phyloP scores from a whole-genome alignment of 495 filamentous ascomycete genomes.

The Penicillium angulare region DNA sequence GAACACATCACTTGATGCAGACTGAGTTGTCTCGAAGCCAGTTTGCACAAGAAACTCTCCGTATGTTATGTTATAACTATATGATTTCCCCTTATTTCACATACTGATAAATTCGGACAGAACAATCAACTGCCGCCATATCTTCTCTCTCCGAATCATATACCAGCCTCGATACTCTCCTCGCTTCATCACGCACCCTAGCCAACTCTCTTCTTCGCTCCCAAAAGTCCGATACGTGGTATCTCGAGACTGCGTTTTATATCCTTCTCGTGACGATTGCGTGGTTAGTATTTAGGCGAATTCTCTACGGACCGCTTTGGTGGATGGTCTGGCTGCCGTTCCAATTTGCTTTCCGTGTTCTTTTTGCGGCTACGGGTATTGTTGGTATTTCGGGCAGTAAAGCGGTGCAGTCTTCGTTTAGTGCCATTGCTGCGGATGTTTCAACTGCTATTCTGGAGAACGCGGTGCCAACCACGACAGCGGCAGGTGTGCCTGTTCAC shows the following conservation, averaged over 20 bases:
- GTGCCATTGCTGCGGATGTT: slow-evolving; percentile 8
- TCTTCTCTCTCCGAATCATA: slow-evolving; percentile 77
- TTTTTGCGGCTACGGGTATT: slow-evolving; percentile 42
- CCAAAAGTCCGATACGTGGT: slow-evolving; percentile 96
- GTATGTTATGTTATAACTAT: slow-evolving; percentile 22
- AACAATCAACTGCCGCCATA: slow-evolving; percentile 77
- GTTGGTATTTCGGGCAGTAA: slow-evolving; percentile 35
- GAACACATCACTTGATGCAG: slow-evolving; percentile 83
- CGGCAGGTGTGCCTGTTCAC: slow-evolving; percentile 10
- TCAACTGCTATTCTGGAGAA: slow-evolving; percentile 15
- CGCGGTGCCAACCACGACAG: slow-evolving; percentile 16
- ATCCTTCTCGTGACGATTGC: slow-evolving; percentile 70
- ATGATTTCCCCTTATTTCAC: neutral
- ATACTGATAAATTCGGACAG: slow-evolving; percentile 22
- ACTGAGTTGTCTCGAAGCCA: slow-evolving; percentile 76
- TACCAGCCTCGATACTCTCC: slow-evolving; percentile 68
- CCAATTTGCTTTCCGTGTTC: slow-evolving; percentile 54
- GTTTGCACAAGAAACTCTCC: slow-evolving; percentile 83
- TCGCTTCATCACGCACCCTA: slow-evolving; percentile 69
- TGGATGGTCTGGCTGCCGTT: slow-evolving; percentile 82
- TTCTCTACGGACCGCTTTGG: slow-evolving; percentile 87
- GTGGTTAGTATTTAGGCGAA: slow-evolving; percentile 82
- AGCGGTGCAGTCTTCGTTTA: slow-evolving; percentile 25
- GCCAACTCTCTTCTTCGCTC: slow-evolving; percentile 76
- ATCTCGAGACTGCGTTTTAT: slow-evolving; percentile 83